Evolutionary conservation across 495 filamentous ascomycete genomes (phyloP).

Genomic region (Extremus antarcticus): DNA sequence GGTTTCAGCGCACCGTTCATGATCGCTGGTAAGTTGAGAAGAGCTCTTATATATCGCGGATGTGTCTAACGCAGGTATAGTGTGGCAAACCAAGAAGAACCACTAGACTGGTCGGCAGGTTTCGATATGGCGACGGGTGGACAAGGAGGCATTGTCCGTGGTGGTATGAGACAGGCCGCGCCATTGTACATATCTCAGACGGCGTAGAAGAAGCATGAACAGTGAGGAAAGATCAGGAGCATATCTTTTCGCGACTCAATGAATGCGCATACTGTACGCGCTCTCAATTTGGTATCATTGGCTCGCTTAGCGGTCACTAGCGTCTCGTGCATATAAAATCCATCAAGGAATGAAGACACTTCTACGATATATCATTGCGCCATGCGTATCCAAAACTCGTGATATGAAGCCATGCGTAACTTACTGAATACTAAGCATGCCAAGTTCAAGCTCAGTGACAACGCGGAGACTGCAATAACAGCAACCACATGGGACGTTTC

Average conservation of each 20-base stretch:
- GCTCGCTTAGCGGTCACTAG: conserved; percentile 6
- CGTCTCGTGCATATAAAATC: background rate
- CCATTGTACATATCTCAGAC: background rate
- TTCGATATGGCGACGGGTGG: background rate
- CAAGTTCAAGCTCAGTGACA: conserved; percentile 18
- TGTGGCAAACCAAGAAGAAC: conserved; percentile 77
- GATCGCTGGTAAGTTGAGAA: conserved; percentile 59
- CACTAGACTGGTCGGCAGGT: conserved; percentile 7
- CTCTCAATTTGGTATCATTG: background rate
- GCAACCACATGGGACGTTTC: conserved; percentile 28
- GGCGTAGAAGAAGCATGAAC: too few species aligned
- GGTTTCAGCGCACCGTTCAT: conserved; percentile 74
- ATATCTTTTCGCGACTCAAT: too few species aligned
- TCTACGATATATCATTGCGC: too few species aligned
- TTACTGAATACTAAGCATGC: conserved; percentile 23
- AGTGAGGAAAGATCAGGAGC: too few species aligned
- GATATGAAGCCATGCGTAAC: conserved; percentile 26
- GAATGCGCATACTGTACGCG: too few species aligned
- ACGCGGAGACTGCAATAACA: conserved; percentile 9
- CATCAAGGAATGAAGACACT: background rate
- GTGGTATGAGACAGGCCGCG: background rate
- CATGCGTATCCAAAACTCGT: background rate
- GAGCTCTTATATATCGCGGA: background rate
- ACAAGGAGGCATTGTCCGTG: background rate
- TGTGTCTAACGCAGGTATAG: conserved; percentile 33